Percentiles rank a stretch among this genome's conserved stretches.
Evolutionary conservation across 495 filamentous ascomycete genomes (phyloP).

Genomic region (Chlorociboria aeruginascens): DNA sequence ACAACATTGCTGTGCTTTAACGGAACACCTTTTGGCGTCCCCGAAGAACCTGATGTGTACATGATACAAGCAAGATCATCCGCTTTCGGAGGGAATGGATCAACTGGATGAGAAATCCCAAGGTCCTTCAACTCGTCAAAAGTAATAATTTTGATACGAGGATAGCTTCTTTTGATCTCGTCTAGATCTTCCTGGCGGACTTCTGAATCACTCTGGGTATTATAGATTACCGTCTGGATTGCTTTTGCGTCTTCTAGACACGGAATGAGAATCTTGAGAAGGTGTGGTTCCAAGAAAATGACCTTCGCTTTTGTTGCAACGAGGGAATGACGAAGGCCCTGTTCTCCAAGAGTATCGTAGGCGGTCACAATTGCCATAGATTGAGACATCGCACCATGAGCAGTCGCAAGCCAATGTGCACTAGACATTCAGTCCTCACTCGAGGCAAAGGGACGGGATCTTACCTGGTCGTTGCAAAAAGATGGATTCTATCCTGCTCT

Average conservation of each 20-base stretch:
- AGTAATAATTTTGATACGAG: constrained; percentile 62
- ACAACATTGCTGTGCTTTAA: constrained; percentile 81
- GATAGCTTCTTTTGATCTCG: constrained; percentile 44
- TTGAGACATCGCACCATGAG: constrained; percentile 69
- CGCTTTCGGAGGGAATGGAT: constrained; percentile 62
- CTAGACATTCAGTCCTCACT: constrained; percentile 26
- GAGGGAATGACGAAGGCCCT: constrained; percentile 82
- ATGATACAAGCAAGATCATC: constrained; percentile 95
- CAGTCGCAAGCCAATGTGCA: constrained; percentile 67
- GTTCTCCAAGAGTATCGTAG: constrained; percentile 92
- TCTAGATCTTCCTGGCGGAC: constrained; percentile 67
- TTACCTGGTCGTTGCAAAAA: constrained; percentile 48
- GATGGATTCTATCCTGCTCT: constrained; percentile 37
- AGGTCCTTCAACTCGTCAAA: constrained; percentile 72
- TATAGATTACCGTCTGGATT: constrained; percentile 78
- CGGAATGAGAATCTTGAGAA: constrained; percentile 65
- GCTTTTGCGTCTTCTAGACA: constrained; percentile 68
- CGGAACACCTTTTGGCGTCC: constrained; percentile 87
- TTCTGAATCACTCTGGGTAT: constrained; percentile 53
- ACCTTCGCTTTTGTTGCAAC: constrained; percentile 72
- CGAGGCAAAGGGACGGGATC: constrained; percentile 5
- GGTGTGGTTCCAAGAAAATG: constrained; percentile 80
- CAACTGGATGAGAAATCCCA: constrained; percentile 69
- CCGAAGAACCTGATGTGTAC: constrained; percentile 98
- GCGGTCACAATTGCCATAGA: constrained; percentile 90